Evolutionary conservation across 2,329 filamentous ascomycete species (phyloP), one percentile per base, ranked within the genome.

Genomic region (Cladophialophora chaetospira): DNA sequence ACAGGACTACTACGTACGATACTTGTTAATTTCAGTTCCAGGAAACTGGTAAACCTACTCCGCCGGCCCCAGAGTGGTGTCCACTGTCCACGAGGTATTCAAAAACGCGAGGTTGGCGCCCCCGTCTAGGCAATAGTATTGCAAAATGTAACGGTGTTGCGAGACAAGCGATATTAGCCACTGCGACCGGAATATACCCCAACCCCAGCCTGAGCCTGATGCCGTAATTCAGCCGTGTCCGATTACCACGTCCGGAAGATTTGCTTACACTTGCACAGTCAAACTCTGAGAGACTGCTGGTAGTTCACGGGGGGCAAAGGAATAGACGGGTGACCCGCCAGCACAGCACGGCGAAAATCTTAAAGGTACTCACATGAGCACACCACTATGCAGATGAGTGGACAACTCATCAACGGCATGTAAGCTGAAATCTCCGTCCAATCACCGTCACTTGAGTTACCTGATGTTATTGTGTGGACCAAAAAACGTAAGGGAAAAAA

Each of bases 341-440:
- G n/a, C n/a, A n/a, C n/a, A 17, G 36, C 36, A 40, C 17, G 23
- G 17, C 13, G 36, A 19, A 40, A 35, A 38, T 11, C 19, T 21
- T 15, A 10, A 17, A 35, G 23, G 5, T 15, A 38, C 46, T 51
- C 48, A 51, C 48, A 51, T 51, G 48, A 51, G 35, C 48, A 51
- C 48, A 51, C 48, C 48, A 43, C 48, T 36, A 40, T 51, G 48
- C 48, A 51, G 15, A 26, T 25, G 31, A 36, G 46, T 49, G 46
- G 46, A 38, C 46, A 49, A 49, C 19, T 38, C 46, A 49, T 49
- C 31, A 38, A n/a, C 23, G 31, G 11, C 31, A 13, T 36, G 46
- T 38, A 29, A 49, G 31, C 19, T 15, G 25, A 10, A 15, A n/a
- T 23, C 6, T 19, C 17, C 15, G 31, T 23, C 48, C 48, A 51